Base-by-base conservation (phyloP, 768 basidiomycete genomes). In the Calocybe gangraenosa region DNA sequence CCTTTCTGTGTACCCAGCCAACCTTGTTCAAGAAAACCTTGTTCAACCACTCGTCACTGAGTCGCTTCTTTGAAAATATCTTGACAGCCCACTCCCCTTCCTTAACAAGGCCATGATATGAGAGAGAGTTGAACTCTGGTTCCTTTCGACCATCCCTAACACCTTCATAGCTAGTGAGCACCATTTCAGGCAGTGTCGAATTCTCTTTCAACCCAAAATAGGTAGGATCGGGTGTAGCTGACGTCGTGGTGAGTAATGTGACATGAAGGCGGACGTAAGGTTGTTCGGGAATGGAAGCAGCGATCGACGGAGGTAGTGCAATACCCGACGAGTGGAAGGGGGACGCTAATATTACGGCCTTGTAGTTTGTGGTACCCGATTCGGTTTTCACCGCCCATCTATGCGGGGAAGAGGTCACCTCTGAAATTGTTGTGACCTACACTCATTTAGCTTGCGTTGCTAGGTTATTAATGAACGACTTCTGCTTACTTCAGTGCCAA, bases 191-290 rank as follows among this genome's bases (percentile, higher is more conserved):
- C 1, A 81, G 65, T 21, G 59, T 58, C 2, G 68, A 59, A 18
- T 65, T 61, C 0, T 68, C 37, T 1, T 69, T 49, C 25, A 87
- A 68, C 37, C 72, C 75, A 61, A 97, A 93, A 65, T 90, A 92
- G 2, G 67, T 64, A 0, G 89, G 68, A 50, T 80, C 75, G 7
- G 85, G 69, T 8, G 62, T 64, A 3, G 81, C 65, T 2, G 82
- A 70, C 9, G 81, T 82, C 1, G 95, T 97, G n/a, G 83, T 76
- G 31, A 98, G 70, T 17, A 92, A 75, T 8, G 95, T 96, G 40
- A 95, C 92, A 59, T 94, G 89, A 2, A 97, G 79, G 52, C 76
- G 79, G 37, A 92, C 75, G 59, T 95, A 96, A 17, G 83, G 81
- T 52, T 88, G 85, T 30, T 69, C 57, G 2, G 84, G 82, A 23